Conservation (phyloP, 2,329 filamentous ascomycete species). For the Arthroderma sp. region DNA sequence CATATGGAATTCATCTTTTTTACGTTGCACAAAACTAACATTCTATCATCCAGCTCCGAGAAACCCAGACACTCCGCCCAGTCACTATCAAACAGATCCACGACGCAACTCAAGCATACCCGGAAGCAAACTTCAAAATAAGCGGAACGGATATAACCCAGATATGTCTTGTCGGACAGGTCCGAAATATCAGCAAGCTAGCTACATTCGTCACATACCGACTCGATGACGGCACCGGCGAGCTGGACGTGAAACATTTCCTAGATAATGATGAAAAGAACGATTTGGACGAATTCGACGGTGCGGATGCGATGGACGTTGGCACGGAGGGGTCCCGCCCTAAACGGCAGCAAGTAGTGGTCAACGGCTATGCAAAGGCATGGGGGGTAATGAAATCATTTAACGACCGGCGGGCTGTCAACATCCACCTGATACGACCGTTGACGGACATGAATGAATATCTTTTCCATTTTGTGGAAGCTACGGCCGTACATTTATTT, state of each 20-base stretch:
- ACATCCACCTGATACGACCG: conserved; percentile 66
- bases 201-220: conserved; percentile 85
- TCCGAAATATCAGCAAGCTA: conserved; percentile 74
- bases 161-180: conserved; percentile 78
- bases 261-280: conserved; percentile 35
- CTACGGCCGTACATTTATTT: conserved; percentile 74
- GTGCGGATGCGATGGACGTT: conserved; percentile 37
- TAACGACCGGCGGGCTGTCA: conserved; percentile 69
- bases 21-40: not conserved
- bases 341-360: conserved; percentile 45
- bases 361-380: conserved; percentile 71
- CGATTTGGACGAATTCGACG: conserved; percentile 32
- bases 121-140: conserved; percentile 66
- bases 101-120: conserved; percentile 64
- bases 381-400: conserved; percentile 76
- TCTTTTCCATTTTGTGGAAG: conserved; percentile 81
- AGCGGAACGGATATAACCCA: conserved; percentile 63
- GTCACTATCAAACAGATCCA: conserved; percentile 92
- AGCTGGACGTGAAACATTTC: conserved; percentile 57
- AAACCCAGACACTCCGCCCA: conserved; percentile 55
- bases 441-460: conserved; percentile 83
- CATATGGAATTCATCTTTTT: not conserved
- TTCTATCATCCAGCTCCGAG: not conserved
- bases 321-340: conserved; percentile 18
- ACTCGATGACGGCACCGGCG: conserved; percentile 86